Evolutionary conservation across 768 basidiomycete species (phyloP), one percentile per base, ranked within the genome.

Genomic region (Leccinum disarticulatum): DNA sequence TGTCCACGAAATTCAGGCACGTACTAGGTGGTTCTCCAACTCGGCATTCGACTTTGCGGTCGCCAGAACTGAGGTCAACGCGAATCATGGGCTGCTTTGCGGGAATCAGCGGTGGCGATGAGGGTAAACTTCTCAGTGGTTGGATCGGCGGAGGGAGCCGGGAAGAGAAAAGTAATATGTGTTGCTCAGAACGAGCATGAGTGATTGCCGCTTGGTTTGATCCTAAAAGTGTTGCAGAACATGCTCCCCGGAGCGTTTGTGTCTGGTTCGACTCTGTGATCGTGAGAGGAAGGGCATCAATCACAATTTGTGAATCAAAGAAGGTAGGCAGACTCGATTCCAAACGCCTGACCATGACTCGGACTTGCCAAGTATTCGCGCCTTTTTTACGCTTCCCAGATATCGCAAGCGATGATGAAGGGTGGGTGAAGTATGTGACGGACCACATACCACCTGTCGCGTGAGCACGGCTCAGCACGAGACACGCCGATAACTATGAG

Each of bases 341-440:
- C 6, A 68, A 33, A 15, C 68, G 59, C 4, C 77, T 76, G 6
- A 87, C 77, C 22, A 77, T 70, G n/a, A n/a, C n/a, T n/a, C n/a
- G n/a, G 52, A 86, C 72, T 50, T 80, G 76, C 85, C 68, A 72
- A 9, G 56, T 52, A n/a, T 54, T 60, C 31, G 5, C 30, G 48
- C 49, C 15, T 25, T 53, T 65, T 31, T 38, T 58, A 11, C 57
- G 54, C 46, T 63, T 71, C 52, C 57, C 58, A 22, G 61, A 41
- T 0, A 61, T 60, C 27, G 27, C 27, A 27, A 27, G 27, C 8
- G 28, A 7, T 30, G 28, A 30, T 30, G 28, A 8, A 30, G 28
- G 31, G 4, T 11, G 10, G 6, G 62, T 66, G 53, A 71, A 66
- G 55, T 67, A 71, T 13, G 58, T 60, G 19, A 71, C 11, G 35